Percentiles rank a stretch among this genome's conserved stretches.
Conservation (phyloP, 2,329 filamentous ascomycete species). For the Penicillium sp. region DNA sequence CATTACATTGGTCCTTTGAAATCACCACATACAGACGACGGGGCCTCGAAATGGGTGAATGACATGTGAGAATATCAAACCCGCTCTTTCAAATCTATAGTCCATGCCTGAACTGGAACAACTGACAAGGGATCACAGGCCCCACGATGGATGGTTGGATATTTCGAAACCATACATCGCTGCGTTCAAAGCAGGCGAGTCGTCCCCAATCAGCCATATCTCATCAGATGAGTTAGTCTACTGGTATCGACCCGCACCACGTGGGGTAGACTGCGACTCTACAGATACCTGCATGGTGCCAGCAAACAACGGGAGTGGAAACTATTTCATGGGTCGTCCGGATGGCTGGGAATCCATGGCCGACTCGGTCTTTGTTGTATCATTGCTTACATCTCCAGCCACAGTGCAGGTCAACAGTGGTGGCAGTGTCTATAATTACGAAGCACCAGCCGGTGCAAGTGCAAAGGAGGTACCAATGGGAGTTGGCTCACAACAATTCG, state of each 20-base stretch:
- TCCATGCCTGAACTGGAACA: neutral
- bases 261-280: constrained; percentile 48
- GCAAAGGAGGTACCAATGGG: constrained; percentile 45
- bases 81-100: too few relatives aligned
- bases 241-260: constrained; percentile 56
- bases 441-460: constrained; percentile 44
- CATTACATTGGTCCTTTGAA: constrained; percentile 53
- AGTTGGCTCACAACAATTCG: constrained; percentile 47
- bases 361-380: constrained; percentile 54
- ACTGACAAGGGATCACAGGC: constrained; percentile 30
- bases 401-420: constrained; percentile 40
- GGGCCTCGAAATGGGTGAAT: constrained; percentile 50
- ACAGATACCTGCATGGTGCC: constrained; percentile 52
- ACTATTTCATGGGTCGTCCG: constrained; percentile 54
- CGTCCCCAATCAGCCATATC: constrained; percentile 40
- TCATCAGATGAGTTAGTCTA: constrained; percentile 52
- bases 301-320: constrained; percentile 50
- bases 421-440: constrained; percentile 10
- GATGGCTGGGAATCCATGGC: constrained; percentile 52
- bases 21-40: constrained; percentile 39
- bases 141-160: constrained; percentile 54
- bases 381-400: constrained; percentile 48
- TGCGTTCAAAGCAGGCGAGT: constrained; percentile 51
- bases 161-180: constrained; percentile 55
- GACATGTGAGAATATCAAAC: constrained; percentile 41